Evolutionary conservation across 495 filamentous ascomycete species (phyloP), one percentile per base, ranked within the genome.

Genomic region (Usnea hakonensis): DNA sequence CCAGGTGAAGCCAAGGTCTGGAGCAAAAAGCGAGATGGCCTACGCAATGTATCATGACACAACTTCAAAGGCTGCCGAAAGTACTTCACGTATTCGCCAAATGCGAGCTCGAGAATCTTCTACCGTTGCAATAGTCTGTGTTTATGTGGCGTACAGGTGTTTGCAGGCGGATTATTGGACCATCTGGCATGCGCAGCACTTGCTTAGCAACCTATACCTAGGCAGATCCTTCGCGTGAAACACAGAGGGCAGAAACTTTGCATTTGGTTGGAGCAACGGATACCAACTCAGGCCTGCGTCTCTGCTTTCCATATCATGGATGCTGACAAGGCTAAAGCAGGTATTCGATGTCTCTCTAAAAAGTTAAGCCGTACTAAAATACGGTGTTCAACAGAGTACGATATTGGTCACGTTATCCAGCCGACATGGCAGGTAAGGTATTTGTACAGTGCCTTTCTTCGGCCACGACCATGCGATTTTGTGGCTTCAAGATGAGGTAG

Each of bases 201-300:
- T 13, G 46, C 26, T 14, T 50, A 5, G 46, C 5, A 50, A 30
- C 13, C 23, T 11, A 30, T 30, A 30, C 30, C 23, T 30, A 17
- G 46, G 46, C 46, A 50, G 46, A 50, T 50, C 46, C 46, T 50
- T 50, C 46, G 46, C 46, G 46, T 32, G 46, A 50, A 50, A 50
- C 46, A 50, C 26, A 5, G 23, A 14, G 0, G 26, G 30, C 23
- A 30, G 17, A 17, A 16, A 6, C 4, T 30, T 3, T n/a, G 6
- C 10, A 26, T 23, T 19, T 17, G 5, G 46, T 16, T 21, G 26
- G 46, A 11, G 17, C 13, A 50, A 50, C 26, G 30, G 26, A 30
- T 17, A 13, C 26, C 13, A 14, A 30, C 46, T 26, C 46, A 32
- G 9, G 10, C 13, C 46, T 16, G 30, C 23, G 11, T 30, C 26